Conservation (phyloP, 2,329 filamentous ascomycete species). For the Myrmaecium sp. region DNA sequence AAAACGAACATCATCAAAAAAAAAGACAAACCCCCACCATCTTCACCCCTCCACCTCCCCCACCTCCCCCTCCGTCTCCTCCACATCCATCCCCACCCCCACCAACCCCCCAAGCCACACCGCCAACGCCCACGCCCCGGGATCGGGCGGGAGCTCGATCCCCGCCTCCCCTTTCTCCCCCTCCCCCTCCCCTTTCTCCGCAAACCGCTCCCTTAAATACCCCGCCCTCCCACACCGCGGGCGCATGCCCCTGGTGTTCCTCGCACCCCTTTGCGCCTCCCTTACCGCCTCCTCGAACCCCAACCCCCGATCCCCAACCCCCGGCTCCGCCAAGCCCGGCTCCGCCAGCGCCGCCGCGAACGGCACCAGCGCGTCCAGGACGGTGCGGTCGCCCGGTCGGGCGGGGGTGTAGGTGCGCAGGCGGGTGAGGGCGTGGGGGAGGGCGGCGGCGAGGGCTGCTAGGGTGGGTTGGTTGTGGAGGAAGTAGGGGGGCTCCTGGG, state of each 20-base stretch:
- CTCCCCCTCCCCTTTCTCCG: slow-evolving; percentile 40
- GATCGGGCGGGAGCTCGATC: slow-evolving; percentile 41
- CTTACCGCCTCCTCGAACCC: slow-evolving; percentile 55
- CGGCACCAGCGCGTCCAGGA: slow-evolving; percentile 78
- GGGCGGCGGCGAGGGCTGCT: slow-evolving; percentile 22
- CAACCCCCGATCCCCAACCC: too few relatives aligned
- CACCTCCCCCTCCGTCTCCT: too few relatives aligned
- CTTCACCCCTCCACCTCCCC: too few relatives aligned
- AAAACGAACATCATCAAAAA: too few relatives aligned
- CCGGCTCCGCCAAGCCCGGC: too few relatives aligned
- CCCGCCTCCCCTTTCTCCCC: slow-evolving; percentile 37
- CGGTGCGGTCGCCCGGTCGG: slow-evolving; percentile 69
- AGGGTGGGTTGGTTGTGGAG: slow-evolving; percentile 18
- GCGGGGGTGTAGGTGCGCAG: slow-evolving; percentile 63
- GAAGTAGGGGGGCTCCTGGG: slow-evolving; percentile 23
- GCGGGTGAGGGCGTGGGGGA: slow-evolving; percentile 26
- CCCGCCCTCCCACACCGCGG: slow-evolving; percentile 70
- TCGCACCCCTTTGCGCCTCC: slow-evolving; percentile 57
- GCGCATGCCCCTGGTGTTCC: slow-evolving; percentile 76
- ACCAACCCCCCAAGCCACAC: slow-evolving; percentile 56
- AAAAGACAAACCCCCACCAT: too few relatives aligned
- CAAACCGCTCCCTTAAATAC: too few relatives aligned
- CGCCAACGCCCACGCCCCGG: slow-evolving; percentile 58
- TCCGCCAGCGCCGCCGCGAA: slow-evolving; percentile 56
- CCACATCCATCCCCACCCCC: too few relatives aligned